A percentile compares a stretch with the other conserved stretches of the same genome.
These are phyloP conservation scores for Exophiala aquamarina DNA, from an alignment of 2,329 filamentous ascomycete genomes.

Conservation along the genomic window DNA sequence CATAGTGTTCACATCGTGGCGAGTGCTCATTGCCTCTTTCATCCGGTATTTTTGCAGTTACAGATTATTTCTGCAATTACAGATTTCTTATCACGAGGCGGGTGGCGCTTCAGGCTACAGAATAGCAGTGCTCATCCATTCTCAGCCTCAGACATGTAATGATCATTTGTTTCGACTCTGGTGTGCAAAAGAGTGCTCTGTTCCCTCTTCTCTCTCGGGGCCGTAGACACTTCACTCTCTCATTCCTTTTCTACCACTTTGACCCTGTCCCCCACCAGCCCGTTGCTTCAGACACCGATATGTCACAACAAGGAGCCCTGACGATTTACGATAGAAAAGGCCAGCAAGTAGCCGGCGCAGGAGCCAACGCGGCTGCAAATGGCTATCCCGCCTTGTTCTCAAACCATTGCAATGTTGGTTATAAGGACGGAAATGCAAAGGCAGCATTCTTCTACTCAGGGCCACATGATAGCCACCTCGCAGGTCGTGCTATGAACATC, in stretches of 20 bases:
- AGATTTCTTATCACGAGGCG: too few species aligned
- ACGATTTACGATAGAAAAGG: background rate
- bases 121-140: too few species aligned
- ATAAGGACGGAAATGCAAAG: background rate
- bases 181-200: background rate
- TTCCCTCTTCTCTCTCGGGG: background rate
- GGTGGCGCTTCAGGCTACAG: too few species aligned
- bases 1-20: too few species aligned
- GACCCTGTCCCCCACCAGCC: too few species aligned
- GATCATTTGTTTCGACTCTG: background rate
- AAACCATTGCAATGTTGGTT: background rate
- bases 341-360: background rate
- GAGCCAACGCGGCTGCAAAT: background rate
- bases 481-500: background rate
- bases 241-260: too few species aligned
- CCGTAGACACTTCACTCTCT: too few species aligned
- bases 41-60: too few species aligned
- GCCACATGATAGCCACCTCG: background rate
- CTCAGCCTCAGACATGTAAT: background rate
- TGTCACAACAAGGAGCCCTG: too few species aligned
- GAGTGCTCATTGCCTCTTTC: too few species aligned
- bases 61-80: too few species aligned
- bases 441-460: conserved; percentile 1
- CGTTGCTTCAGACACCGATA: too few species aligned
- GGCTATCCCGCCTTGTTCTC: background rate